phyloP scores from a whole-genome alignment of 164 flowering plant genomes.

The Paratinospora sagittata region DNA sequence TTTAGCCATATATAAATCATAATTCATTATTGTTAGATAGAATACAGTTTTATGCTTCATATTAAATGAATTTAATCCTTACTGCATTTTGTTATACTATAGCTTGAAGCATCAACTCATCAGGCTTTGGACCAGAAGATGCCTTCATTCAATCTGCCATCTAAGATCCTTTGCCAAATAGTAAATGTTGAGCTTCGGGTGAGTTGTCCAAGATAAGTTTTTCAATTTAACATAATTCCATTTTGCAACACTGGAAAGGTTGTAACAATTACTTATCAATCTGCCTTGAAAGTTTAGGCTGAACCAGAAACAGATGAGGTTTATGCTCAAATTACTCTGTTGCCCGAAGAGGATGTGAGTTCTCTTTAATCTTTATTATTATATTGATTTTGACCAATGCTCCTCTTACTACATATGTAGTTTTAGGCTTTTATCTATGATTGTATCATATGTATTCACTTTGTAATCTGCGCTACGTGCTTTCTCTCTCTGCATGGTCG shows the following conservation, averaged over 20 bases:
- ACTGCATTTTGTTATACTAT: neutral
- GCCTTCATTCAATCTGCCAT: conserved; percentile 77
- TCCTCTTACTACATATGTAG: neutral
- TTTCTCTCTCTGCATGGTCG: neutral
- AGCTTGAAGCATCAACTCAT: conserved; percentile 91
- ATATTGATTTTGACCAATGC: neutral
- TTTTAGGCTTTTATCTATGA: neutral
- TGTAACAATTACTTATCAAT: neutral
- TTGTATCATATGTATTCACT: neutral
- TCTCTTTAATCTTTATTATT: neutral
- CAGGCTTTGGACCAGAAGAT: conserved; percentile 74
- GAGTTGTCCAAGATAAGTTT: conserved; percentile 14
- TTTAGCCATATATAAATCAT: no score
- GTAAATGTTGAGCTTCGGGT: conserved; percentile 76
- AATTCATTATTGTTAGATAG: no score
- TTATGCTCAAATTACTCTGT: conserved; percentile 35
- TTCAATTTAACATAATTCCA: neutral
- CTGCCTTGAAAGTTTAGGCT: conserved; percentile 19
- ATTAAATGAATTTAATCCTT: neutral
- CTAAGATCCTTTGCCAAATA: conserved; percentile 87
- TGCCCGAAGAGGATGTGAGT: conserved; percentile 34
- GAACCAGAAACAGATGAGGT: conserved; percentile 41
- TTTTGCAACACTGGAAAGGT: neutral
- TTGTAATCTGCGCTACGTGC: neutral
- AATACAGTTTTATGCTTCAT: no score